Conservation (phyloP, 1,139 yeast genomes). For the Suhomyces anneliseae region DNA sequence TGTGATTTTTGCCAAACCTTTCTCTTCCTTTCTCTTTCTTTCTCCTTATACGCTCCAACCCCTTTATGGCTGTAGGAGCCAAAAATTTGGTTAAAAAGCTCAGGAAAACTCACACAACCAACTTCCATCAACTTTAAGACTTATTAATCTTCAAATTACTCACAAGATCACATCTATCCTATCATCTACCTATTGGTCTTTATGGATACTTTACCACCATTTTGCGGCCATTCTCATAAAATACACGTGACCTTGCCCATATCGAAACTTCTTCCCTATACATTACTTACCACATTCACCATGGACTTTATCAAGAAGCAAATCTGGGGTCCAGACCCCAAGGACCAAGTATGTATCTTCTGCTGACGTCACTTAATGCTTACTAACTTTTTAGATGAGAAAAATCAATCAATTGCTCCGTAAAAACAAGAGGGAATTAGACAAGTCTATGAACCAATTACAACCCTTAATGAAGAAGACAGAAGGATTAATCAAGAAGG, state of each 20-base stretch:
- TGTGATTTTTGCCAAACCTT: too few species aligned
- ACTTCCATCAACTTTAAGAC: too few species aligned
- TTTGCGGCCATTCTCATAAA: too few species aligned
- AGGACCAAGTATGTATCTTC: slow-evolving; percentile 63
- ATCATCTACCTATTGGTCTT: neutral
- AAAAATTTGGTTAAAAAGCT: too few species aligned
- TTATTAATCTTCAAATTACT: too few species aligned
- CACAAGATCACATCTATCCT: neutral
- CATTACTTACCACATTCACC: neutral
- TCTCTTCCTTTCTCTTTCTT: too few species aligned
- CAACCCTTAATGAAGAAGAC: slow-evolving; percentile 69
- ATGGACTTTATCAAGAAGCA: slow-evolving; percentile 81
- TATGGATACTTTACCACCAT: too few species aligned
- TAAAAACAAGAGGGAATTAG: slow-evolving; percentile 81
- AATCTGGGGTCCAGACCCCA: slow-evolving; percentile 95
- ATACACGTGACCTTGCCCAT: neutral
- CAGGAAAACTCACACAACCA: too few species aligned
- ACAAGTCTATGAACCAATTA: slow-evolving; percentile 70
- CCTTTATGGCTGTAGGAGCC: too few species aligned
- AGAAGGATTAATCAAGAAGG: slow-evolving; percentile 65
- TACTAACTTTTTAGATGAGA: slow-evolving; percentile 50
- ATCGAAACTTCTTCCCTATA: neutral
- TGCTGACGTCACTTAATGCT: neutral
- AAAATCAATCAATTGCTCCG: slow-evolving; percentile 80
- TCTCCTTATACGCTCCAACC: too few species aligned